Evolutionary conservation across 2,329 filamentous ascomycete species (phyloP).

Genomic region (Claviceps spartinae): DNA sequence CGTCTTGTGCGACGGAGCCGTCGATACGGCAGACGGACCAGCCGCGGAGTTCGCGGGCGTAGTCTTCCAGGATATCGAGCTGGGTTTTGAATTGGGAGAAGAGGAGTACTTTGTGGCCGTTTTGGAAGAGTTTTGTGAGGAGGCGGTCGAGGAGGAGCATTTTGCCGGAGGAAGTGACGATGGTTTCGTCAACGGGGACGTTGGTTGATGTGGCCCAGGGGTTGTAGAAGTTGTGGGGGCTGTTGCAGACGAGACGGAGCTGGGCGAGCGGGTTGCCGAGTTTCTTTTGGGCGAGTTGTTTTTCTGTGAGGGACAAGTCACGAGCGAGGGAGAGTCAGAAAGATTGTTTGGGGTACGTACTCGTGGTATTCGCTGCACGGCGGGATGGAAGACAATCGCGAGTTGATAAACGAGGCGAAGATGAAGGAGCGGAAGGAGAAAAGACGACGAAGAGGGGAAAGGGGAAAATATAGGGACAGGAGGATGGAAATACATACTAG

Average conservation of each 20-base stretch:
- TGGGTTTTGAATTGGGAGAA: conserved; percentile 96
- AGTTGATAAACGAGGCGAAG: too few relatives aligned
- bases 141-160: conserved; percentile 89
- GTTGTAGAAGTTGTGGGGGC: conserved; percentile 92
- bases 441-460: too few relatives aligned
- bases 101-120: conserved; percentile 80
- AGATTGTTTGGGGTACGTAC: not conserved
- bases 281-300: conserved; percentile 82
- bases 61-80: conserved; percentile 80
- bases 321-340: not conserved
- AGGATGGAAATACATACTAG: conserved; percentile 40
- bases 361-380: too few relatives aligned
- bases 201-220: conserved; percentile 57
- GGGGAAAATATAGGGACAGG: too few relatives aligned
- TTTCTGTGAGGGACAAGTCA: conserved; percentile 34
- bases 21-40: conserved; percentile 88
- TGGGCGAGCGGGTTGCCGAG: conserved; percentile 89
- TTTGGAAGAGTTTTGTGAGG: conserved; percentile 57
- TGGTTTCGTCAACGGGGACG: conserved; percentile 56
- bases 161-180: conserved; percentile 83
- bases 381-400: not conserved
- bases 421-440: not conserved
- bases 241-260: conserved; percentile 81
- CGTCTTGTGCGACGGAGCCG: conserved; percentile 65
- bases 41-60: conserved; percentile 58